Conservation (phyloP, 768 basidiomycete genomes). For the Agaricus subrufescens region DNA sequence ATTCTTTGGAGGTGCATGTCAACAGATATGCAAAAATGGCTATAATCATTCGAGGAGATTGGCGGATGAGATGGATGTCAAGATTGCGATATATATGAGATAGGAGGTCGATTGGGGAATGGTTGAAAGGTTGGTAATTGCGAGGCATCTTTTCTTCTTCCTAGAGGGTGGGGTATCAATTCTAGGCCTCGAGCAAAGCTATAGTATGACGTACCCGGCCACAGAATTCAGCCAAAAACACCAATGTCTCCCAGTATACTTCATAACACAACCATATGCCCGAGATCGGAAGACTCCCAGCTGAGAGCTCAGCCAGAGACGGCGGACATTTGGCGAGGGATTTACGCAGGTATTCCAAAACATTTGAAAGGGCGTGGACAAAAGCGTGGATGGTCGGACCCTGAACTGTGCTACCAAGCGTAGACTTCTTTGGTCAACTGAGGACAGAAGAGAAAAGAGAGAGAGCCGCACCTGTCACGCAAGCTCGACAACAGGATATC, state of each 20-base stretch:
- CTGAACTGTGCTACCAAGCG: too few relatives aligned
- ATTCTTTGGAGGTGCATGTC: conserved; percentile 56
- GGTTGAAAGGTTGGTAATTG: conserved; percentile 39
- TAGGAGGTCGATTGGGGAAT: conserved; percentile 45
- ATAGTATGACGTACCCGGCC: conserved; percentile 42
- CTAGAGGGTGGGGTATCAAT: conserved; percentile 18
- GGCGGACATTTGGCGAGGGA: conserved; percentile 37
- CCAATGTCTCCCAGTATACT: conserved; percentile 42
- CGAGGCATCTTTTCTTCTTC: conserved; percentile 25
- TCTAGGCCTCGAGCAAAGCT: neutral
- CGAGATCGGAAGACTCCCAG: conserved; percentile 23
- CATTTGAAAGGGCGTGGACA: conserved; percentile 56
- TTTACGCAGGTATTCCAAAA: conserved; percentile 47
- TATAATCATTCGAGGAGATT: conserved; percentile 41
- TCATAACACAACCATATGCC: conserved; percentile 48
- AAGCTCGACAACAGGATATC: conserved; percentile 51
- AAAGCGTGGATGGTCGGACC: conserved; percentile 63
- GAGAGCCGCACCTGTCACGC: conserved; percentile 40
- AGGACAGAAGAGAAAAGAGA: neutral
- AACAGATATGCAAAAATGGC: conserved; percentile 68
- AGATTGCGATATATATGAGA: conserved; percentile 59
- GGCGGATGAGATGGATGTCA: conserved; percentile 45
- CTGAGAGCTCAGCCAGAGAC: conserved; percentile 16
- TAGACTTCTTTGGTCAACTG: neutral
- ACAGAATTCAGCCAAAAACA: conserved; percentile 54